A percentile compares a stretch with the other conserved stretches of the same genome.
phyloP scores from a whole-genome alignment of 2,329 filamentous ascomycete genomes.

The Epichloe coenophiala region DNA sequence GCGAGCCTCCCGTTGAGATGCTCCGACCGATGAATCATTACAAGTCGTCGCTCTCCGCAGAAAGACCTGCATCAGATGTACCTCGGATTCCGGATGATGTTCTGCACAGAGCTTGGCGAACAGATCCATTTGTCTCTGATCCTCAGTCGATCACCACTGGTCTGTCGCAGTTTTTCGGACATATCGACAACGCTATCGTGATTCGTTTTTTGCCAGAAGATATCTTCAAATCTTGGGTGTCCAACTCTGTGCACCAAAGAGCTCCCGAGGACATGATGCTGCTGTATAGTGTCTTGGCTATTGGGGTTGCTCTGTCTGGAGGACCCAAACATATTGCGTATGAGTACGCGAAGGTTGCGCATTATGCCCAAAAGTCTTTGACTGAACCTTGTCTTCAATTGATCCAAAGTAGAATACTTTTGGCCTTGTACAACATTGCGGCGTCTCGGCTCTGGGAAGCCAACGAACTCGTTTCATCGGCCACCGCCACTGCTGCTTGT shows the following conservation, averaged over 20 bases:
- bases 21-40: constrained; percentile 22
- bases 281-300: constrained; percentile 29
- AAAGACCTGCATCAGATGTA: constrained; percentile 24
- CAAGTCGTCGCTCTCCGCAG: constrained; percentile 24
- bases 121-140: constrained; percentile 33
- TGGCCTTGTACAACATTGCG: constrained; percentile 53
- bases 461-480: constrained; percentile 50
- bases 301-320: constrained; percentile 24
- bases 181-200: constrained; percentile 27
- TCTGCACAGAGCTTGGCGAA: constrained; percentile 34
- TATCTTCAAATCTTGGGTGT: constrained; percentile 25
- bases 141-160: constrained; percentile 25
- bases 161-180: constrained; percentile 28
- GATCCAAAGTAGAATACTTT: constrained; percentile 52
- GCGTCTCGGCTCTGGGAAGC: constrained; percentile 44
- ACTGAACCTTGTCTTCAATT: constrained; percentile 37
- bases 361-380: constrained; percentile 33
- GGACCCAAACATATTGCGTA: constrained; percentile 23
- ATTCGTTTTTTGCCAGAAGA: constrained; percentile 28
- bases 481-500: constrained; percentile 43
- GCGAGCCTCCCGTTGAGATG: constrained; percentile 18
- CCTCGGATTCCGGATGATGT: constrained; percentile 36
- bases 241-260: constrained; percentile 21
- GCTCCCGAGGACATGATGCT: constrained; percentile 31
- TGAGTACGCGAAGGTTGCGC: constrained; percentile 37